Percentiles rank a stretch among this genome's conserved stretches.
Conservation (phyloP, 192 early-diverging fungal species). For the Spizellomyces punctatus region DNA sequence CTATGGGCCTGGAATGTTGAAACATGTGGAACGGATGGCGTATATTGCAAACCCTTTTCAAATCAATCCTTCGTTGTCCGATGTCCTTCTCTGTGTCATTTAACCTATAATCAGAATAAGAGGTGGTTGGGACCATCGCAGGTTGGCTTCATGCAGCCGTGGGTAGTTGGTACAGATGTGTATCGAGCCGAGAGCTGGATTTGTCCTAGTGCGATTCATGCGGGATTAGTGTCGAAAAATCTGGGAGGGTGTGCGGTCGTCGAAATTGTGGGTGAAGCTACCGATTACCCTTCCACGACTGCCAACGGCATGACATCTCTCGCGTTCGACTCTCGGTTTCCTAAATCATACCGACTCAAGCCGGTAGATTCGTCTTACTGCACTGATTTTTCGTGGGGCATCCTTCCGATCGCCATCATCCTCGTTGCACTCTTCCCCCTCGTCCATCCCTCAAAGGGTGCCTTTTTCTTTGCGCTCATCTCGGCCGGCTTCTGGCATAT, state of each 20-base stretch:
- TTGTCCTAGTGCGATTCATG: slow-evolving; percentile 37
- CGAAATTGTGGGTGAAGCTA: slow-evolving; percentile 13
- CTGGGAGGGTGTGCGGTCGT: slow-evolving; percentile 37
- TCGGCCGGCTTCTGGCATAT: slow-evolving; percentile 28
- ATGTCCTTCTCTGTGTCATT: slow-evolving; percentile 18
- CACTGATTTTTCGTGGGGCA: slow-evolving; percentile 36
- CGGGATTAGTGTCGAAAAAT: slow-evolving; percentile 29
- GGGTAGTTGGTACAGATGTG: slow-evolving; percentile 31
- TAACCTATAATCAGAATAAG: slow-evolving; percentile 21
- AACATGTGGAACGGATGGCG: slow-evolving; percentile 20
- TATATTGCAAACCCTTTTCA: slow-evolving; percentile 21
- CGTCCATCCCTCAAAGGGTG: slow-evolving; percentile 9
- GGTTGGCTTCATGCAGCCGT: slow-evolving; percentile 21
- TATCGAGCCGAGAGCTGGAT: slow-evolving; percentile 43
- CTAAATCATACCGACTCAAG: slow-evolving; percentile 20
- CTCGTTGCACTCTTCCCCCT: slow-evolving; percentile 28
- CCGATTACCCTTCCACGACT: slow-evolving; percentile 3
- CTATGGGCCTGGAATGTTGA: slow-evolving; percentile 21
- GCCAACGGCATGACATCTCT: slow-evolving; percentile 32
- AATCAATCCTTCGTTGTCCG: slow-evolving; percentile 22
- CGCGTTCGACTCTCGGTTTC: slow-evolving; percentile 37
- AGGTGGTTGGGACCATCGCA: slow-evolving; percentile 21
- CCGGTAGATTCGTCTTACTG: slow-evolving; percentile 17
- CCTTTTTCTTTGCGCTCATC: slow-evolving; percentile 23
- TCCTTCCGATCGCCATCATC: slow-evolving; percentile 30